Evolutionary conservation across 768 basidiomycete species (phyloP).

Genomic region (Psilocybe sp.): DNA sequence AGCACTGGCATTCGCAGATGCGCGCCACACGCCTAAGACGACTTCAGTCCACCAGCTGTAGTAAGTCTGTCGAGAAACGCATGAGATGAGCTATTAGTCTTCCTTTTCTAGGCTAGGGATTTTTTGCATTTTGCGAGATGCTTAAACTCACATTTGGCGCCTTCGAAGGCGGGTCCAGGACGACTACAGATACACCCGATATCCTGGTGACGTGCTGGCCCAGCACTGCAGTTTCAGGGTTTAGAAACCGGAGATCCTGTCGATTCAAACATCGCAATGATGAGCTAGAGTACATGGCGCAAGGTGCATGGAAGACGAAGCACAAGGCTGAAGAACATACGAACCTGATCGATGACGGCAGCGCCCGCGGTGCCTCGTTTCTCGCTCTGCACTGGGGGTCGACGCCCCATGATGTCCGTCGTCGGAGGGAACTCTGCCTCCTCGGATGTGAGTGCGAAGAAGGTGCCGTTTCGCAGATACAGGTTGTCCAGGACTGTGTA

Average conservation of each 20-base stretch:
- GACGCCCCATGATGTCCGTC: slow-evolving; percentile 15
- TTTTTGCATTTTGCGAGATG: slow-evolving; percentile 1
- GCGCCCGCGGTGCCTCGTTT: slow-evolving; percentile 17
- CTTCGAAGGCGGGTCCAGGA: no score
- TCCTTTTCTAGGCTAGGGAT: neutral
- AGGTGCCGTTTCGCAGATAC: slow-evolving; percentile 70
- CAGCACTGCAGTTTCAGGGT: no score
- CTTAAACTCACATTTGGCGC: slow-evolving; percentile 15
- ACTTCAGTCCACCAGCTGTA: slow-evolving; percentile 44
- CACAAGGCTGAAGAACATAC: neutral
- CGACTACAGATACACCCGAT: no score
- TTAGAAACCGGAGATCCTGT: no score
- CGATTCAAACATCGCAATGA: no score
- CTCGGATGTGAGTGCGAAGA: slow-evolving; percentile 55
- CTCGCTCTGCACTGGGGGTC: slow-evolving; percentile 14
- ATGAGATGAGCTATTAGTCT: neutral
- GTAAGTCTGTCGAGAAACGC: slow-evolving; percentile 29
- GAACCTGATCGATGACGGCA: slow-evolving; percentile 14
- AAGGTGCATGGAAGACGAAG: no score
- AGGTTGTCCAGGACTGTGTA: slow-evolving; percentile 74
- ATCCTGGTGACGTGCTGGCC: no score
- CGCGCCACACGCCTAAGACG: slow-evolving; percentile 37
- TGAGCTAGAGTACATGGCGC: no score
- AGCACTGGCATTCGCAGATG: slow-evolving; percentile 25
- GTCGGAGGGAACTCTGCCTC: slow-evolving; percentile 6